Evolutionary conservation across 768 basidiomycete species (phyloP).

Genomic region (Tubosaeta brunneosetosa): DNA sequence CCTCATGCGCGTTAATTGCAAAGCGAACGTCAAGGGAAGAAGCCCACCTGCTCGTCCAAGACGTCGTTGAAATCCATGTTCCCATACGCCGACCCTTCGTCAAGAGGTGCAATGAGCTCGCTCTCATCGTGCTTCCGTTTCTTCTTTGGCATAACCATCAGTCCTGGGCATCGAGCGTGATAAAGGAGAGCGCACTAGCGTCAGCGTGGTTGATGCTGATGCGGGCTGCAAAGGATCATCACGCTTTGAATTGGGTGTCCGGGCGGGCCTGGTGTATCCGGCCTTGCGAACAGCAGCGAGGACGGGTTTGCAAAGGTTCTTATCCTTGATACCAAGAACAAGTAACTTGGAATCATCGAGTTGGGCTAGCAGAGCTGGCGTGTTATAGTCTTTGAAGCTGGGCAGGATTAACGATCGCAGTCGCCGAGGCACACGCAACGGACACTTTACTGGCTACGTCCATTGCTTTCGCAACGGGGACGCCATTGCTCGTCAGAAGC

Average conservation of each 20-base stretch:
- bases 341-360: constrained; percentile 59
- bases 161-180: background rate
- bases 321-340: constrained; percentile 54
- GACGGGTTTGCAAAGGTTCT: constrained; percentile 58
- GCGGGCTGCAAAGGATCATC: background rate
- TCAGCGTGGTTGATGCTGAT: constrained; percentile 24
- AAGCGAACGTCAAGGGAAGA: background rate
- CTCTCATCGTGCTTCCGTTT: constrained; percentile 46
- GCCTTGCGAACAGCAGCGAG: constrained; percentile 59
- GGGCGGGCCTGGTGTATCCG: constrained; percentile 41
- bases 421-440: constrained; percentile 15
- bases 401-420: constrained; percentile 10
- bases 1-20: background rate
- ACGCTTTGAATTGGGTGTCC: constrained; percentile 16
- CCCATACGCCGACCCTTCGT: constrained; percentile 48
- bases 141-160: constrained; percentile 44
- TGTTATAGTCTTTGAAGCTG: constrained; percentile 72
- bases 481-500: constrained; percentile 51
- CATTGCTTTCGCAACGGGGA: constrained; percentile 66
- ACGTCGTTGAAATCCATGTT: constrained; percentile 71
- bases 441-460: constrained; percentile 65
- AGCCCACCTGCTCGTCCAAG: constrained; percentile 61
- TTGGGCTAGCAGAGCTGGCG: constrained; percentile 49
- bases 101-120: constrained; percentile 48
- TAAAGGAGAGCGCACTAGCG: constrained; percentile 24